Conservation (phyloP, 2,329 filamentous ascomycete species). For the Xylariaceae sp. region DNA sequence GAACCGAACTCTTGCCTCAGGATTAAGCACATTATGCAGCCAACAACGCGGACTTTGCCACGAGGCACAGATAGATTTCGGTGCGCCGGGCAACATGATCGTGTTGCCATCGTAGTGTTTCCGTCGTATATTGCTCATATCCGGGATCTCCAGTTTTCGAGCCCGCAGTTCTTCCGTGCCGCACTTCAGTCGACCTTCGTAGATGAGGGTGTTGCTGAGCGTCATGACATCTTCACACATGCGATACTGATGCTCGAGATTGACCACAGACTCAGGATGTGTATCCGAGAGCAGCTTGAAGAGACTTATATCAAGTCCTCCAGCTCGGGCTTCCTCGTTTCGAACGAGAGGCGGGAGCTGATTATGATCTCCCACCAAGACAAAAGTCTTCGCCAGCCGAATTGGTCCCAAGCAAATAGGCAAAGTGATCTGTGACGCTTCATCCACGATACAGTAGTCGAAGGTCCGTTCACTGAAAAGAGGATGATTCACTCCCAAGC, state of each 20-base stretch:
- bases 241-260: conserved; percentile 90
- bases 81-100: conserved; percentile 38
- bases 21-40: conserved; percentile 66
- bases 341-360: conserved; percentile 92
- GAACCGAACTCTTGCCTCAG: conserved; percentile 71
- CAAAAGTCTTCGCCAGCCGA: conserved; percentile 85
- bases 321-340: conserved; percentile 78
- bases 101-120: conserved; percentile 53
- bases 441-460: conserved; percentile 97
- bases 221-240: conserved; percentile 98
- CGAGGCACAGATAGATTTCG: conserved; percentile 52
- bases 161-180: conserved; percentile 71
- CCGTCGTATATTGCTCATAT: conserved; percentile 54
- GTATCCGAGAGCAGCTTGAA: conserved; percentile 90
- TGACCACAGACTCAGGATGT: conserved; percentile 83
- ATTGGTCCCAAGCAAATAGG: conserved; percentile 93
- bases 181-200: conserved; percentile 83
- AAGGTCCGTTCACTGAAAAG: conserved; percentile 86
- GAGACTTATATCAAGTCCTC: conserved; percentile 84
- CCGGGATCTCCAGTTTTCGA: conserved; percentile 62
- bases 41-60: conserved; percentile 57
- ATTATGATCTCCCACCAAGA: conserved; percentile 94
- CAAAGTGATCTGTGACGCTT: conserved; percentile 94
- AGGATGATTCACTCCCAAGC: conserved; percentile 82
- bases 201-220: conserved; percentile 88